These are phyloP conservation scores for Pseudocercospora fijiensis DNA, from an alignment of 2,329 filamentous ascomycete genomes.

Conservation along the genomic window DNA sequence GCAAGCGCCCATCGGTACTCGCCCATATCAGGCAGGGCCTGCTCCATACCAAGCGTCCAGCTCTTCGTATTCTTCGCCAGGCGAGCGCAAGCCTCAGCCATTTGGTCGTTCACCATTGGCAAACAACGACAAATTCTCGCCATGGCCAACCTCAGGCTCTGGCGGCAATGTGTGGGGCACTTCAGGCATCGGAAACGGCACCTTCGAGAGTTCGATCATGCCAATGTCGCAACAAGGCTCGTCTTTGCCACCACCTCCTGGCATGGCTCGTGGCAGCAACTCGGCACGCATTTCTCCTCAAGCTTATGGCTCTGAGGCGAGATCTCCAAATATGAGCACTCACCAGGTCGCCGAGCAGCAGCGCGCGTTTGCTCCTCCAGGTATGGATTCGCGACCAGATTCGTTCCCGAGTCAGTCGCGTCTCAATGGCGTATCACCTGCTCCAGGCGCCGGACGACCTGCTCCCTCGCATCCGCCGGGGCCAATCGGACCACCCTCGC, in stretches of 20 bases:
- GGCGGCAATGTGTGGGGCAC: slow-evolving; percentile 71
- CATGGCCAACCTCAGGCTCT: slow-evolving; percentile 41
- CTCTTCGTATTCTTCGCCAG: slow-evolving; percentile 46
- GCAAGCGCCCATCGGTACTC: slow-evolving; percentile 23
- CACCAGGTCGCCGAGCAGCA: slow-evolving; percentile 31
- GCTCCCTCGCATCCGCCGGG: slow-evolving; percentile 32
- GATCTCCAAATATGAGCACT: slow-evolving; percentile 31
- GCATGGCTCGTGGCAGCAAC: slow-evolving; percentile 32
- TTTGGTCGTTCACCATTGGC: slow-evolving; percentile 36
- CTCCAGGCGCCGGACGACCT: slow-evolving; percentile 33
- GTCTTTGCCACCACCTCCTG: slow-evolving; percentile 35
- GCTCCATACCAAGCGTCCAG: slow-evolving; percentile 35
- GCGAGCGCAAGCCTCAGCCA: slow-evolving; percentile 39
- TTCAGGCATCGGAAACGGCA: slow-evolving; percentile 72
- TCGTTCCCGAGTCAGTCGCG: slow-evolving; percentile 30
- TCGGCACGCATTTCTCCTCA: slow-evolving; percentile 39
- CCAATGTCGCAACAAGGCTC: slow-evolving; percentile 32
- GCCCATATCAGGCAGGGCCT: slow-evolving; percentile 28
- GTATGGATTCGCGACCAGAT: slow-evolving; percentile 33
- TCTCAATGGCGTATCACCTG: slow-evolving; percentile 34
- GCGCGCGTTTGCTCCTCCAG: slow-evolving; percentile 31
- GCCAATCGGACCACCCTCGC: slow-evolving; percentile 40
- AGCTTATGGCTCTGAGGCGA: slow-evolving; percentile 28
- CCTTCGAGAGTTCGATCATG: slow-evolving; percentile 57
- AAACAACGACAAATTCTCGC: slow-evolving; percentile 29